Percentiles rank a stretch among this genome's conserved stretches.
Evolutionary conservation across 2,329 filamentous ascomycete species (phyloP).

Genomic region (Diaporthe batatas): DNA sequence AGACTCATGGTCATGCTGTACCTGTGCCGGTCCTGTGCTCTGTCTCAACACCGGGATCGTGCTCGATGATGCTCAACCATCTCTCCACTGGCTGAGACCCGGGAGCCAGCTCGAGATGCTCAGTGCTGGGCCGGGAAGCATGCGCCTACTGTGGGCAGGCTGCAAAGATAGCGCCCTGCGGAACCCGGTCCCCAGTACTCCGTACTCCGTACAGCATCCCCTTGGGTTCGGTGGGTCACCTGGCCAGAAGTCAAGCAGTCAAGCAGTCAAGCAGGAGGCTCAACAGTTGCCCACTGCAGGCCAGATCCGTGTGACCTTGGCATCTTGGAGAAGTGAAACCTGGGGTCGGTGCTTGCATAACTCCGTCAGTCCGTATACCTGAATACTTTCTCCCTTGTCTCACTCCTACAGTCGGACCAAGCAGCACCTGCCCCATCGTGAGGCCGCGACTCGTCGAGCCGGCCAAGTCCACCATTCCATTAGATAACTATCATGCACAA

Average conservation of each 20-base stretch:
- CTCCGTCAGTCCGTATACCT: too few relatives aligned
- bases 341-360: not conserved
- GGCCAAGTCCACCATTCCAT: conserved; percentile 15
- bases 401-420: not conserved
- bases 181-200: conserved; percentile 8
- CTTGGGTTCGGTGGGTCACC: not conserved
- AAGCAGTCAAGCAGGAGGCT: not conserved
- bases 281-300: not conserved
- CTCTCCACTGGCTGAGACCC: not conserved
- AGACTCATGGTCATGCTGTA: conserved; percentile 26
- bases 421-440: not conserved
- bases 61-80: conserved; percentile 12
- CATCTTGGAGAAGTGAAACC: conserved; percentile 19
- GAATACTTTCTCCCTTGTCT: not conserved
- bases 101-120: conserved; percentile 3
- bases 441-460: not conserved
- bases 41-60: not conserved
- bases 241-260: not conserved
- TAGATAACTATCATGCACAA: conserved; percentile 26
- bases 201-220: not conserved
- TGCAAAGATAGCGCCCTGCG: not conserved
- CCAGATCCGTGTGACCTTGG: conserved; percentile 25
- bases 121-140: conserved; percentile 9
- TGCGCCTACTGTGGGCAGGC: too few relatives aligned
- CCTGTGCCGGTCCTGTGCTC: conserved; percentile 22